These are phyloP conservation scores for Phytophthora colocasiae DNA, from an alignment of 352 stramenopile genomes.

Conservation along the genomic window DNA sequence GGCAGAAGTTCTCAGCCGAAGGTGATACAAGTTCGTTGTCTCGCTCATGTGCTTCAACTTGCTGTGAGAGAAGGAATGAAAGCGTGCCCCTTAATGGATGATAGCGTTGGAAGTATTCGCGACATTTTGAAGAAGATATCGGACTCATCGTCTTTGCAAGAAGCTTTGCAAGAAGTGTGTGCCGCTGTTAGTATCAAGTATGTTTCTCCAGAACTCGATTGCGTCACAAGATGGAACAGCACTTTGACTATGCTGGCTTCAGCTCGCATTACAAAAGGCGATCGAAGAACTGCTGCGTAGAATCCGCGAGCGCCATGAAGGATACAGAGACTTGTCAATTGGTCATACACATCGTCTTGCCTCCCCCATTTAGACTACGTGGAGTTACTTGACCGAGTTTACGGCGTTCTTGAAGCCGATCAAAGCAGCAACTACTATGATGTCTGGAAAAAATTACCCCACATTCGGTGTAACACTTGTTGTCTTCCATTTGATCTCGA, in stretches of 20 bases:
- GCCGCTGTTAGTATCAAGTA: neutral
- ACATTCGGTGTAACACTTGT: too few relatives aligned
- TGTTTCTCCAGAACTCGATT: constrained; percentile 1
- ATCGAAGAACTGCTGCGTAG: neutral
- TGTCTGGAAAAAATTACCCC: too few relatives aligned
- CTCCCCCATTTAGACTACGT: too few relatives aligned
- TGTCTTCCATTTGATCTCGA: too few relatives aligned
- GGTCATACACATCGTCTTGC: neutral
- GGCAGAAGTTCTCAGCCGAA: neutral
- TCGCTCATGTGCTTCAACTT: constrained; percentile 17
- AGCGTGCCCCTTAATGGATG: constrained; percentile 3
- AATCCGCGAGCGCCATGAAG: constrained; percentile 12
- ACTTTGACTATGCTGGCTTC: neutral
- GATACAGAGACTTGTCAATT: constrained; percentile 17
- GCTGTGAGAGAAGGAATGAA: constrained; percentile 14
- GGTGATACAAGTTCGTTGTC: constrained; percentile 16
- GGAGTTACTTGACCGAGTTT: too few relatives aligned
- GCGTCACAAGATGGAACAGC: neutral
- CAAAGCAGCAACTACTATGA: too few relatives aligned
- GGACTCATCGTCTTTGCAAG: constrained; percentile 4
- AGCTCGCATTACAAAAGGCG: neutral
- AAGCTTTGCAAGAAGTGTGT: neutral
- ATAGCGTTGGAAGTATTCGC: neutral
- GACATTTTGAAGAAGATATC: constrained; percentile 14
- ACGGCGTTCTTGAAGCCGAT: too few relatives aligned